Percentiles rank a stretch among this genome's conserved stretches.
phyloP scores from a whole-genome alignment of 2,329 filamentous ascomycete genomes.

The Aschersonia sp. region DNA sequence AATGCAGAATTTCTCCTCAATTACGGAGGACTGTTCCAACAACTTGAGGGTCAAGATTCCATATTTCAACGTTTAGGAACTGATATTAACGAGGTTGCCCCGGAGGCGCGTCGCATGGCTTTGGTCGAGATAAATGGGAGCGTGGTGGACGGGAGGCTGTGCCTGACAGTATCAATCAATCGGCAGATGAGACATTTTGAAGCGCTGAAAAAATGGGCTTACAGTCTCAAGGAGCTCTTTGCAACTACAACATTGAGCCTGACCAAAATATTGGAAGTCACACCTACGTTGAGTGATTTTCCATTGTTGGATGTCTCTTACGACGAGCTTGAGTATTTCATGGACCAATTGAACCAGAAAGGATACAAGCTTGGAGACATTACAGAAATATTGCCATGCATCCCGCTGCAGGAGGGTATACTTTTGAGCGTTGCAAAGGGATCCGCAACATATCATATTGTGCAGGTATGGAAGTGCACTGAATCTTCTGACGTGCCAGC shows the following conservation, averaged over 20 bases:
- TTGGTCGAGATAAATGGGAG: not conserved
- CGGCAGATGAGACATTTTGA: not conserved
- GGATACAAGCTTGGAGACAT: not conserved
- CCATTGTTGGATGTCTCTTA: not conserved
- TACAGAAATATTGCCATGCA: not conserved
- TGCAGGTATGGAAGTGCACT: not conserved
- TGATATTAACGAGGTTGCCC: not conserved
- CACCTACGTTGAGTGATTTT: not conserved
- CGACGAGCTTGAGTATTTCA: not conserved
- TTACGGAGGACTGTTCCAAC: constrained; percentile 26
- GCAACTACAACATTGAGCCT: not conserved
- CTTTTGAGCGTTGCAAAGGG: not conserved
- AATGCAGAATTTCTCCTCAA: constrained; percentile 32
- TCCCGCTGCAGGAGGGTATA: constrained; percentile 1
- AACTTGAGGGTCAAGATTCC: constrained; percentile 22
- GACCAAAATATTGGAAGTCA: not conserved
- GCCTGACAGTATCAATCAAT: not conserved
- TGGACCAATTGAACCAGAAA: not conserved
- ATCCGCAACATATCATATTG: not conserved
- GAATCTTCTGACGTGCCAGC: not conserved
- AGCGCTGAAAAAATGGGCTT: not conserved
- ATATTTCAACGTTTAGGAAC: constrained; percentile 1
- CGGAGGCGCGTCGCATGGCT: not conserved
- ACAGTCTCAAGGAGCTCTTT: not conserved
- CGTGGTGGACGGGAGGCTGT: not conserved